Percentiles rank a stretch among this genome's conserved stretches.
Conservation (phyloP, 768 basidiomycete genomes). For the Gelatoporia subvermispora region DNA sequence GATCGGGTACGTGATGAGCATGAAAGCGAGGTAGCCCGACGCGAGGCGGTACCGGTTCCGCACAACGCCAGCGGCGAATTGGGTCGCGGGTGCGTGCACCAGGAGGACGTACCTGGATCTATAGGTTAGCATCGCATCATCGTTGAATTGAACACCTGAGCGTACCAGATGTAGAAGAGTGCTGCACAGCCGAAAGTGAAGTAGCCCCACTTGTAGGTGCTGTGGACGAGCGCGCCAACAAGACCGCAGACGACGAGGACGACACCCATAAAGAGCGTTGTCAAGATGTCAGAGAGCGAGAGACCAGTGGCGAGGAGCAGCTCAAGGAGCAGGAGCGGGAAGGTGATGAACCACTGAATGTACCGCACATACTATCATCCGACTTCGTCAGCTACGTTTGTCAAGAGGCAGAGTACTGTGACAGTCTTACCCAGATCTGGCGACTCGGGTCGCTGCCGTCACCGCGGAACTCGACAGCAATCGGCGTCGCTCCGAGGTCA, state of each 20-base stretch:
- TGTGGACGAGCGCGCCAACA: constrained; percentile 39
- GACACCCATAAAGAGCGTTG: constrained; percentile 35
- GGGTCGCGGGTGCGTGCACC: constrained; percentile 14
- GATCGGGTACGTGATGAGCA: constrained; percentile 50
- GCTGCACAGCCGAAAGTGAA: constrained; percentile 38
- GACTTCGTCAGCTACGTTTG: not conserved
- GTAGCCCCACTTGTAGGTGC: constrained; percentile 44
- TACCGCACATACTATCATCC: constrained; percentile 36
- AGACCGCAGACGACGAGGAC: constrained; percentile 37
- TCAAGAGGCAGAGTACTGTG: too few species aligned
- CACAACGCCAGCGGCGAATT: constrained; percentile 16
- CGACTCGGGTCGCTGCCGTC: constrained; percentile 24
- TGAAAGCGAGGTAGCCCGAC: constrained; percentile 38
- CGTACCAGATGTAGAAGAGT: constrained; percentile 40
- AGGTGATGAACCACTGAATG: constrained; percentile 46
- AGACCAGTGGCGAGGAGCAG: constrained; percentile 40
- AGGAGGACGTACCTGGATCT: constrained; percentile 23
- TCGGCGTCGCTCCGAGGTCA: constrained; percentile 40
- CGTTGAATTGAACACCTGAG: constrained; percentile 16
- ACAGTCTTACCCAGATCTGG: constrained; percentile 33
- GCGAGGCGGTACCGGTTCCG: constrained; percentile 24
- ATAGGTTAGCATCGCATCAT: not conserved
- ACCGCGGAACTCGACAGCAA: constrained; percentile 34
- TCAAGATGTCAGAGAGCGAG: constrained; percentile 40
- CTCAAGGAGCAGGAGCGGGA: constrained; percentile 39